Conservation (phyloP, 768 basidiomycete species). For the Serendipita indica region DNA sequence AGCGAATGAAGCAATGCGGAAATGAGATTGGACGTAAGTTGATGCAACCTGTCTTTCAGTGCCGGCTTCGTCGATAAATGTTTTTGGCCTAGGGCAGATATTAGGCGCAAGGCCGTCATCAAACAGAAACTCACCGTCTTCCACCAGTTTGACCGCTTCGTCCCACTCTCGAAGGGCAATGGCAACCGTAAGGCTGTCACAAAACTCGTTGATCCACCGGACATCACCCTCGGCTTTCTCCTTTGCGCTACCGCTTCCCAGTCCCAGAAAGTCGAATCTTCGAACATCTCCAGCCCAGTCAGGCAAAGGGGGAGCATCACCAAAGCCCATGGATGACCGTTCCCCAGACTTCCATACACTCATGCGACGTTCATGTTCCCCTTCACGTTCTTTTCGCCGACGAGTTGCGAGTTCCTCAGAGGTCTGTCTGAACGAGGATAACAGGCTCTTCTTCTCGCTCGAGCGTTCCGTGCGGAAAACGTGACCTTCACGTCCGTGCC, state of each 20-base stretch:
- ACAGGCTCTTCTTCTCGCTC: conserved; percentile 72
- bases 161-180: conserved; percentile 84
- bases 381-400: conserved; percentile 84
- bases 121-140: conserved; percentile 43
- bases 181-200: conserved; percentile 80
- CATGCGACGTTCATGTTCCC: conserved; percentile 78
- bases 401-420: conserved; percentile 83
- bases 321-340: not conserved
- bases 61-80: conserved; percentile 41
- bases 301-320: conserved; percentile 39
- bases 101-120: not conserved
- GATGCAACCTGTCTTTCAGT: conserved; percentile 43
- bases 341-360: conserved; percentile 24
- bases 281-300: conserved; percentile 34
- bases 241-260: conserved; percentile 38
- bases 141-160: conserved; percentile 68
- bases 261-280: conserved; percentile 52
- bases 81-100: conserved; percentile 36
- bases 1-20: conserved; percentile 57
- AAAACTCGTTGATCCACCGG: conserved; percentile 81
- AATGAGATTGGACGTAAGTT: conserved; percentile 52
- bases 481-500: conserved; percentile 84
- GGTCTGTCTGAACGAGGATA: conserved; percentile 77
- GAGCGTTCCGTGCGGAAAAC: conserved; percentile 77
- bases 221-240: conserved; percentile 68